A percentile compares a stretch with the other conserved stretches of the same genome.
phyloP scores from a whole-genome alignment of 805 yeast genomes.

The Lipomyces lipofer region DNA sequence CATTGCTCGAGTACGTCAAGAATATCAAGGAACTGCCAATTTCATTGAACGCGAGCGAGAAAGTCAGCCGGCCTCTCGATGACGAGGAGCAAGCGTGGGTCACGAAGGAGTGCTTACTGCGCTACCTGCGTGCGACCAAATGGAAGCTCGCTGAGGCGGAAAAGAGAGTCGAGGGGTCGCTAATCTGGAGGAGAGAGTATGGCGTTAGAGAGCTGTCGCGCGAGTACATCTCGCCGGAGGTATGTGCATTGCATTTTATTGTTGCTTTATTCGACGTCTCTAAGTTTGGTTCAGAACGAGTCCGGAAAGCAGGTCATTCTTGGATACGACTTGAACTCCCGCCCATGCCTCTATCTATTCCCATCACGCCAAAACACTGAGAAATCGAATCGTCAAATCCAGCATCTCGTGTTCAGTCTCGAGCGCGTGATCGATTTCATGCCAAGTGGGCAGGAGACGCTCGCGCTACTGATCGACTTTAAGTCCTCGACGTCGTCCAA shows the following conservation, averaged over 20 bases:
- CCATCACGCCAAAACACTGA: conserved; percentile 97
- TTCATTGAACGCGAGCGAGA: conserved; percentile 41
- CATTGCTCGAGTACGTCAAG: conserved; percentile 64
- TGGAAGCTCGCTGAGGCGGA: conserved; percentile 77
- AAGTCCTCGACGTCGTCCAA: conserved; percentile 73
- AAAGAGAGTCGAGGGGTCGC: conserved; percentile 68
- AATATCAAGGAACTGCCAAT: conserved; percentile 51
- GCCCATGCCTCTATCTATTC: conserved; percentile 90
- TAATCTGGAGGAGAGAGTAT: conserved; percentile 93
- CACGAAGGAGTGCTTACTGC: conserved; percentile 82
- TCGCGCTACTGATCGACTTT: conserved; percentile 89
- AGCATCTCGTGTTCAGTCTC: conserved; percentile 87
- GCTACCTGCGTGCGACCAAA: conserved; percentile 91
- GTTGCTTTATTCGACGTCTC: conserved; percentile 4
- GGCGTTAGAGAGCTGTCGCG: conserved; percentile 58
- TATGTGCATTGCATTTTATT: conserved; percentile 4
- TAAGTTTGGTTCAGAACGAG: conserved; percentile 60
- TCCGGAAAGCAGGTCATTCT: conserved; percentile 90
- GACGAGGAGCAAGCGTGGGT: conserved; percentile 84
- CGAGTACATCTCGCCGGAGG: conserved; percentile 37
- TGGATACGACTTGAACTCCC: conserved; percentile 84
- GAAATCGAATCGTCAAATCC: conserved; percentile 87
- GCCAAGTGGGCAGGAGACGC: conserved; percentile 95
- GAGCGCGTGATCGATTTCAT: conserved; percentile 91
- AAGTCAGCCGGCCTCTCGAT: conserved; percentile 43